Conservation (phyloP, 768 basidiomycete species). For the Serendipita sp. region DNA sequence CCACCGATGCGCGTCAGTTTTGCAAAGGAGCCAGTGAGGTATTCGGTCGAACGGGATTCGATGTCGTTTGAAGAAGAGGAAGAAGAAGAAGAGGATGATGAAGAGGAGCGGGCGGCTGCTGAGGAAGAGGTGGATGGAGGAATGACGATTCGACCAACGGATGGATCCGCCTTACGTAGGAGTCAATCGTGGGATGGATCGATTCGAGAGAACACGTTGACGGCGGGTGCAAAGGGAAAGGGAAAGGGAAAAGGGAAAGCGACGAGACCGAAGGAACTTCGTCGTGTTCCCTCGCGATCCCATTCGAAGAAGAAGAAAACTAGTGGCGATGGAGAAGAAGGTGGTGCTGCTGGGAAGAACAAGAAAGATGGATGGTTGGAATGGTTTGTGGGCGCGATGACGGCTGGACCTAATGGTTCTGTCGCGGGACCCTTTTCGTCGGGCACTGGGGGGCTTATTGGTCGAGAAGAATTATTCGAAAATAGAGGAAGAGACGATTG, state of each 20-base stretch:
- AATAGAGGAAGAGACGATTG: neutral
- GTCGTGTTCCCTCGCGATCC: too few species aligned
- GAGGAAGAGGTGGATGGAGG: neutral
- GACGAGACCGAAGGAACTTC: neutral
- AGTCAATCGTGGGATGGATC: neutral
- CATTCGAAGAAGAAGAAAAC: neutral
- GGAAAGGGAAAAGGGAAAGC: too few species aligned
- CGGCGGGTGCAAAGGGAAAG: neutral
- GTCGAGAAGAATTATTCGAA: neutral
- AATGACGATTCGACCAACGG: neutral
- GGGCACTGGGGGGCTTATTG: neutral
- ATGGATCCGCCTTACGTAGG: neutral
- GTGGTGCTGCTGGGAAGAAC: too few species aligned
- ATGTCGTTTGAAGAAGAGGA: neutral
- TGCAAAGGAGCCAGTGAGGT: neutral
- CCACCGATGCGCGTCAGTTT: neutral
- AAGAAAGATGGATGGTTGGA: conserved; percentile 4
- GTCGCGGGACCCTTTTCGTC: neutral
- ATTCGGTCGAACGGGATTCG: neutral
- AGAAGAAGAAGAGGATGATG: neutral
- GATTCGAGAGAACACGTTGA: too few species aligned
- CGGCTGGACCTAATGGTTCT: neutral
- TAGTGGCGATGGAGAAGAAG: neutral
- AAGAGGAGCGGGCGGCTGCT: neutral
- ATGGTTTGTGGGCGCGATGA: neutral